Evolutionary conservation across 164 flowering plant species (phyloP).

Genomic region (Chloranthus sessilifolius): DNA sequence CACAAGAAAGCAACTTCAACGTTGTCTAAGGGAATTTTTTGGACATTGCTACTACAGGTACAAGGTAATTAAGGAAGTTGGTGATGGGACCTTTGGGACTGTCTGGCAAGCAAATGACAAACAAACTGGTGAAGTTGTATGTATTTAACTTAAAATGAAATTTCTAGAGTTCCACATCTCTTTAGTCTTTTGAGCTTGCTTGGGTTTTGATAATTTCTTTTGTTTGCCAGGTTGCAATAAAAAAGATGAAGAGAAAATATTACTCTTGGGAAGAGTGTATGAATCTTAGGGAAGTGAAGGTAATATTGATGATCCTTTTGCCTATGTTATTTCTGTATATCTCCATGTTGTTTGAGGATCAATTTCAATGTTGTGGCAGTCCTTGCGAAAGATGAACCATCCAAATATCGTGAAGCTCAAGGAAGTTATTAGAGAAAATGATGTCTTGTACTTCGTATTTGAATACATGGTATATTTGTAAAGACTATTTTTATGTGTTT

Average conservation of each 20-base stretch:
- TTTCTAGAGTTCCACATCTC: too few relatives aligned
- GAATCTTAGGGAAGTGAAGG: constrained; percentile 98
- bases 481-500: neutral
- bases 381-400: constrained; percentile 89
- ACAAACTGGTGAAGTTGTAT: constrained; percentile 90
- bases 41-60: constrained; percentile 41
- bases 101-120: constrained; percentile 94
- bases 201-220: neutral
- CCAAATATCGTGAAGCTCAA: constrained; percentile 94
- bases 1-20: too few relatives aligned
- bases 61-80: constrained; percentile 93
- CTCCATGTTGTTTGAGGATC: neutral
- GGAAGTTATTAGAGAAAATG: constrained; percentile 92
- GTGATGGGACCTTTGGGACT: constrained; percentile 96
- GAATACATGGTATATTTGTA: constrained; percentile 75
- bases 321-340: neutral
- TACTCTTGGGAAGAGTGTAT: constrained; percentile 98
- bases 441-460: constrained; percentile 81
- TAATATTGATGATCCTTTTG: constrained; percentile 12
- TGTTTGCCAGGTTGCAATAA: constrained; percentile 77
- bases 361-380: constrained; percentile 38
- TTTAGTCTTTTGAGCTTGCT: neutral
- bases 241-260: constrained; percentile 93
- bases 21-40: too few relatives aligned
- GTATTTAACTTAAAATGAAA: constrained; percentile 17